phyloP scores from a whole-genome alignment of 2,329 filamentous ascomycete genomes.

The Aureobasidium mangrovei region DNA sequence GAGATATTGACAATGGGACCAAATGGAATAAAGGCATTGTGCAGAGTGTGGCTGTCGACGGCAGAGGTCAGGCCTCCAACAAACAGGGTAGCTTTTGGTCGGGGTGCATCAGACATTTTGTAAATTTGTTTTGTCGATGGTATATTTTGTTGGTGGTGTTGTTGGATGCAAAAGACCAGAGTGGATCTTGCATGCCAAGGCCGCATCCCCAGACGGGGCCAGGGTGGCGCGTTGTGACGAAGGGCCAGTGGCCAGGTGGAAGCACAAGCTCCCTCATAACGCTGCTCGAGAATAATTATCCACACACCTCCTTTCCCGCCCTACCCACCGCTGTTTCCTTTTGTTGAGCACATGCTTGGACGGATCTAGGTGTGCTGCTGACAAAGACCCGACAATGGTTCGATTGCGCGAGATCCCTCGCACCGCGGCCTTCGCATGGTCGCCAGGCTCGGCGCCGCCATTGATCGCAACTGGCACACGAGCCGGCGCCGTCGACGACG shows the following conservation, averaged over 20 bases:
- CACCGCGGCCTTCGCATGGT: slow-evolving; percentile 97
- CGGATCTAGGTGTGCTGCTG: not conserved
- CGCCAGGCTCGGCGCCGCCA: slow-evolving; percentile 67
- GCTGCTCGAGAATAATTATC: slow-evolving; percentile 9
- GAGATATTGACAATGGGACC: slow-evolving; percentile 90
- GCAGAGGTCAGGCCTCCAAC: slow-evolving; percentile 78
- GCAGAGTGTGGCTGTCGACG: slow-evolving; percentile 66
- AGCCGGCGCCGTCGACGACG: slow-evolving; percentile 88
- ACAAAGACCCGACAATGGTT: slow-evolving; percentile 56
- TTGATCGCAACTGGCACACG: slow-evolving; percentile 88
- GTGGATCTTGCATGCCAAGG: slow-evolving; percentile 12
- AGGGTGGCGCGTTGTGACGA: slow-evolving; percentile 9
- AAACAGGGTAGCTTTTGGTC: slow-evolving; percentile 86
- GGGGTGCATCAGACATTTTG: slow-evolving; percentile 69
- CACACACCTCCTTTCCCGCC: slow-evolving; percentile 1
- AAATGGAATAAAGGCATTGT: slow-evolving; percentile 92
- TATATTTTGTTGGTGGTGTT: slow-evolving; percentile 12
- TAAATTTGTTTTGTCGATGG: not conserved
- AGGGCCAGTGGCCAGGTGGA: not conserved
- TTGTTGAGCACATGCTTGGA: slow-evolving; percentile 7
- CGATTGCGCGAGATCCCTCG: slow-evolving; percentile 91
- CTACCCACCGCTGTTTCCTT: not conserved
- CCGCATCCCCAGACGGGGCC: not conserved
- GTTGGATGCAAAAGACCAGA: not conserved
- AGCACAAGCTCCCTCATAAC: slow-evolving; percentile 2